Base-by-base conservation (phyloP, 179 eudicot species). In the Silene coronaria region DNA sequence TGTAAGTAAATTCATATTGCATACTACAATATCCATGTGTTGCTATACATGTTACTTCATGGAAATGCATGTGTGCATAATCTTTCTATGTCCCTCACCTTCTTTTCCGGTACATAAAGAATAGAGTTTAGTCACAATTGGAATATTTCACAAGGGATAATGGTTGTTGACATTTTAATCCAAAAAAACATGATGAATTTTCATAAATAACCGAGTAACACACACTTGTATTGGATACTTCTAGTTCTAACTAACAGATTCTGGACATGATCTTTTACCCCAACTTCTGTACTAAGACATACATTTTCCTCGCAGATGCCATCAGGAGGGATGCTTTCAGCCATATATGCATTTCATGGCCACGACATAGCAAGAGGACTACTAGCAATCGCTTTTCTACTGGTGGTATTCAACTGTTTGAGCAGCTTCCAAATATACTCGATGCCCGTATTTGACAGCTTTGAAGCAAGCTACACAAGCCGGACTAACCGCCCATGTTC, bases 341-440 rank as follows among this genome's bases (percentile, higher is more conserved):
- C 98, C 13, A 19, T 94, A 62, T 94, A 85, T 60, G 92, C 76
- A 34, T 94, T 94, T 71, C 98, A 94, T 81, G 88, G 38, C 57
- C 93, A 86, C 14, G 96, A 91, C 84, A 94, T 94, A 27, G 82
- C 98, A 0, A 83, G 97, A 80, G 93, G 94, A 46, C 85, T 94
- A 69, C 92, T 94, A 0, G 98, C 97, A 5, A 79, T 92, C 80
- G 78, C 97, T 22, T 94, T 92, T 77, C 95, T 94, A 22, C 81
- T 94, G 65, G 98, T 94, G 0, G 98, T 94, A 13, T 94, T 94
- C 90, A 94, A 86, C 85, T 94, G 98, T 80, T 70, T 94, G 78
- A 92, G 97, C 84, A 94, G 97, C 80, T 94, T 94, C 86, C 98
- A 92, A 27, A 94, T 94, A 77, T 94, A 92, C 87, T 92, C 97